Evolutionary conservation across 176 grass and related monocot species (phyloP).

Genomic region (Poa pratensis): DNA sequence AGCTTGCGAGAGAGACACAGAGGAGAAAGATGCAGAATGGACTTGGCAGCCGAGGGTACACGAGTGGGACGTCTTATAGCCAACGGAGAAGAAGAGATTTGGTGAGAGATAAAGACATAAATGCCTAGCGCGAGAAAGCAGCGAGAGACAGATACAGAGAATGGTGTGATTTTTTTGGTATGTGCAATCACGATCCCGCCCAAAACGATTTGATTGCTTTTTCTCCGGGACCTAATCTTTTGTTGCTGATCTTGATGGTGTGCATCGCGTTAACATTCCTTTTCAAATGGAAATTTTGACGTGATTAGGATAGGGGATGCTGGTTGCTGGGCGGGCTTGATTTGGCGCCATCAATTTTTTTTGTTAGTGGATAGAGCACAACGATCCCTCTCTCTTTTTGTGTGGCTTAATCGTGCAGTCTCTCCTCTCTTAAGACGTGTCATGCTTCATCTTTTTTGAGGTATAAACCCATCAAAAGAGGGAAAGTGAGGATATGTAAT

Average conservation of each 20-base stretch:
- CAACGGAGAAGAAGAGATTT: slow-evolving; percentile 33
- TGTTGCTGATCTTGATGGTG: not conserved
- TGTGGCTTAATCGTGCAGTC: not conserved
- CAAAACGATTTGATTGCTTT: not conserved
- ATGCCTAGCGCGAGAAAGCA: not conserved
- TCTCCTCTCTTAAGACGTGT: not conserved
- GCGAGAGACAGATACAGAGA: not conserved
- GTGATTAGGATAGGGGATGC: not conserved
- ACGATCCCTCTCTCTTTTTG: not conserved
- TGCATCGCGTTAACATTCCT: not conserved
- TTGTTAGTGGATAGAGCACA: not conserved
- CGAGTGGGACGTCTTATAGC: slow-evolving; percentile 39
- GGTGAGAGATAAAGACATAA: slow-evolving; percentile 46
- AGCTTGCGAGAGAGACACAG: no score
- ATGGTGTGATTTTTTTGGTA: not conserved
- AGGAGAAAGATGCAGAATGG: no score
- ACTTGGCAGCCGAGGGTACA: slow-evolving; percentile 42
- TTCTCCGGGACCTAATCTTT: not conserved
- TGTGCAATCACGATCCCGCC: not conserved
- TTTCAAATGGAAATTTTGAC: not conserved
- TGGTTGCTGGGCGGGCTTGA: not conserved
- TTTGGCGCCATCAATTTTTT: not conserved
- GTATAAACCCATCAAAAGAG: no score
- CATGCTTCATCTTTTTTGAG: no score
- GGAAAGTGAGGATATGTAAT: no score